Conservation (phyloP, 2,329 filamentous ascomycete genomes). For the Xylaria sp. region DNA sequence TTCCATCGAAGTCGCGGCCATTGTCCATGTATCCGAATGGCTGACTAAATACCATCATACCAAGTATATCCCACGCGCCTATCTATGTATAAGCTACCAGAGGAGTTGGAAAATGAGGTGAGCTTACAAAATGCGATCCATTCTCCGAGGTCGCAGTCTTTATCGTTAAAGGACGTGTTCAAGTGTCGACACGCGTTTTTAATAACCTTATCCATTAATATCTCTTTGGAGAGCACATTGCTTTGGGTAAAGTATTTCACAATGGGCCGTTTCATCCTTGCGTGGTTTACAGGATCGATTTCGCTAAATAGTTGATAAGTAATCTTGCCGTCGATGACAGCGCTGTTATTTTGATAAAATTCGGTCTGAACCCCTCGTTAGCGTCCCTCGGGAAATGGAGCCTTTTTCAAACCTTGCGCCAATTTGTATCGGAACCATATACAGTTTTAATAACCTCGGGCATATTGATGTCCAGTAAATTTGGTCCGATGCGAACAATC, state of each 20-base stretch:
- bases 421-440: slow-evolving; percentile 50
- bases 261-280: slow-evolving; percentile 44
- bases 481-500: slow-evolving; percentile 52
- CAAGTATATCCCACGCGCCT: slow-evolving; percentile 56
- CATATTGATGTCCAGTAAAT: slow-evolving; percentile 45
- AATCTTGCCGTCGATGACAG: slow-evolving; percentile 44
- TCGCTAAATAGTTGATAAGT: slow-evolving; percentile 50
- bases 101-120: neutral
- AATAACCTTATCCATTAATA: slow-evolving; percentile 1
- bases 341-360: slow-evolving; percentile 45
- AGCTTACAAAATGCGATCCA: slow-evolving; percentile 47
- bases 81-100: neutral
- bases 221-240: slow-evolving; percentile 35
- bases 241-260: slow-evolving; percentile 43
- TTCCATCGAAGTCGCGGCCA: slow-evolving; percentile 52
- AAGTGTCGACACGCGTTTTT: slow-evolving; percentile 7
- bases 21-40: slow-evolving; percentile 56
- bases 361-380: slow-evolving; percentile 40
- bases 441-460: slow-evolving; percentile 48
- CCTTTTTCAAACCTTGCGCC: slow-evolving; percentile 42
- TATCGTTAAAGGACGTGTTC: neutral
- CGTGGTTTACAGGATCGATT: slow-evolving; percentile 41
- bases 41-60: slow-evolving; percentile 53
- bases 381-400: neutral
- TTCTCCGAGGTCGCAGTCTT: slow-evolving; percentile 40